Evolutionary conservation across 2,329 filamentous ascomycete species (phyloP), one percentile per base, ranked within the genome.

Genomic region (Ascochyta clinopodiicola): DNA sequence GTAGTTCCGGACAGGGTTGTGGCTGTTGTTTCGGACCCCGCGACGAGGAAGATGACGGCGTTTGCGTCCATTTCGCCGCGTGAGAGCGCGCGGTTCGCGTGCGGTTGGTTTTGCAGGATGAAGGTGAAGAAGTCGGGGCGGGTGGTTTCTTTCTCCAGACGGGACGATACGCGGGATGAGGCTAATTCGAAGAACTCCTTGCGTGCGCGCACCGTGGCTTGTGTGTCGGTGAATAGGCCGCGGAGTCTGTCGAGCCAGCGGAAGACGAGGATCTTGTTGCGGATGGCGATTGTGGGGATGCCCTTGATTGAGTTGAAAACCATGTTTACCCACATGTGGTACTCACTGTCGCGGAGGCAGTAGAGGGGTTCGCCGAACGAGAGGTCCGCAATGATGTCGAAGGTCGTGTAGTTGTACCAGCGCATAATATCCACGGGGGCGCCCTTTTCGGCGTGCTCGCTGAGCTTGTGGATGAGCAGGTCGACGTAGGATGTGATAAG

Each of bases 1-100:
- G 78, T 79, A 0, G 71, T 64, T 1, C 79, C 80, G 0, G 72
- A 65, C 2, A 82, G 64, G 2, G 75, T 63, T 0, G 79, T 79
- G 0, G 80, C 79, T 0, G 79, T 82, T 0, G 80, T 82, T 49
- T 82, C 79, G 4, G 72, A 76, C 0, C 80, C 80, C 0, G 77
- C 80, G 2, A 74, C 51, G 6, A 80, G 66, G 35, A 80, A 65
- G 1, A 71, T 44, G 4, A 65, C 52, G 1, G 70, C 63, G 36
- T 75, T 78, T 3, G 62, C 45, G 36, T 74, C 63, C 37, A 80
- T 73, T 42, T 79, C 76, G 1, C 52, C 62, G 9, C 59, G 53
- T 0, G 63, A 61, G 13, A 74, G 4, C 0, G 55, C 56, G 22
- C 63, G 68, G 2, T 46, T 55, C 1, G 52, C 49, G 1, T 39